phyloP scores from a whole-genome alignment of 108 stramenopile genomes.

The Discostella stelligeroides region DNA sequence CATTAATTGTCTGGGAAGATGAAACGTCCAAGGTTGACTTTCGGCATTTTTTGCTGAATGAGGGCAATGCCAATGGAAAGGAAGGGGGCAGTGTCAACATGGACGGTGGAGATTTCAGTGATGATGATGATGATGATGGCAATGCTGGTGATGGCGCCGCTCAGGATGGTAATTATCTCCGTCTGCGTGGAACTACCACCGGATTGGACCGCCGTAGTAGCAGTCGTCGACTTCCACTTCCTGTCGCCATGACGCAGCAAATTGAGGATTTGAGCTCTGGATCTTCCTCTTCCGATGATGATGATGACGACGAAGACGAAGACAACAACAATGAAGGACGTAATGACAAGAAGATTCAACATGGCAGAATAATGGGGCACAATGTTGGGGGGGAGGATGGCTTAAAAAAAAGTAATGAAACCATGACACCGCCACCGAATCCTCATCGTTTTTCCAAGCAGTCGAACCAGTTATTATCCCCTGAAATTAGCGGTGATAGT shows the following conservation, averaged over 20 bases:
- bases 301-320: slow-evolving; percentile 2
- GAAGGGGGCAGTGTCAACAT: background rate
- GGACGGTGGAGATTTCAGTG: too few relatives aligned
- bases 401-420: too few relatives aligned
- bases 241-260: slow-evolving; percentile 50
- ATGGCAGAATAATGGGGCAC: background rate
- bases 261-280: slow-evolving; percentile 36
- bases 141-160: slow-evolving; percentile 1
- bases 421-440: too few relatives aligned
- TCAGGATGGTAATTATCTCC: too few relatives aligned
- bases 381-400: too few relatives aligned
- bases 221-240: background rate
- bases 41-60: slow-evolving; percentile 9
- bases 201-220: background rate
- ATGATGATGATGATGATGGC: background rate
- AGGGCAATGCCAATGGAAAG: background rate
- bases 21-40: slow-evolving; percentile 9
- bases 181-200: background rate
- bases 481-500: too few relatives aligned
- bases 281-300: background rate
- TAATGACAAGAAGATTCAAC: background rate
- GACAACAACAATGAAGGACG: background rate
- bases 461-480: too few relatives aligned
- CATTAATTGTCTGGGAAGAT: slow-evolving; percentile 27
- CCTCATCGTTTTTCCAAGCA: too few relatives aligned